Evolutionary conservation across 2,329 filamentous ascomycete species (phyloP).

Genomic region (Kalmusia sp.): DNA sequence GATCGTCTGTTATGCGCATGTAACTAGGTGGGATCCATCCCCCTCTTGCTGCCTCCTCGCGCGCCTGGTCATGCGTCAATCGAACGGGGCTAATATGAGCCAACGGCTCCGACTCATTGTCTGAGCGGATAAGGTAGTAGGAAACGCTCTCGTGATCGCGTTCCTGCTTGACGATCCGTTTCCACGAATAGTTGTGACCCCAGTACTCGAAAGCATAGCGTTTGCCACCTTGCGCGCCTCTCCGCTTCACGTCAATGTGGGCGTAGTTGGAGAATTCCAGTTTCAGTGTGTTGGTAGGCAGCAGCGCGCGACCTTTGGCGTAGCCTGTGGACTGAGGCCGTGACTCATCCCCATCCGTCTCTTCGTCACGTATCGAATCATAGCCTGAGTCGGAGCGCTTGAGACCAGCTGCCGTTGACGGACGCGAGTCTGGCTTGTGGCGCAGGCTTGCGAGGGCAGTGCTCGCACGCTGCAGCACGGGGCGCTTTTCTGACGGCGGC

Average conservation of each 20-base stretch:
- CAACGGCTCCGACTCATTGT: conserved; percentile 65
- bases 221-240: conserved; percentile 71
- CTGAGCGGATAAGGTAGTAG: conserved; percentile 79
- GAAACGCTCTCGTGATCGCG: conserved; percentile 69
- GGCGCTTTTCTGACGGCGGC: conserved; percentile 57
- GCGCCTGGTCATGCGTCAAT: conserved; percentile 72
- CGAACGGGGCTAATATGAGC: conserved; percentile 87
- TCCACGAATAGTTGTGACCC: conserved; percentile 87
- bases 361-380: conserved; percentile 51
- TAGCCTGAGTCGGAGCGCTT: conserved; percentile 67
- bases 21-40: conserved; percentile 91
- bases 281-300: conserved; percentile 79
- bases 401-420: conserved; percentile 50
- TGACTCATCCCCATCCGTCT: conserved; percentile 32
- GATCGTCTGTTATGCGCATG: conserved; percentile 84
- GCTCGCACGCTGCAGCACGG: conserved; percentile 64
- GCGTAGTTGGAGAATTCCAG: conserved; percentile 98
- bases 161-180: conserved; percentile 73
- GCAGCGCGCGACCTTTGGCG: conserved; percentile 48
- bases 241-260: conserved; percentile 80
- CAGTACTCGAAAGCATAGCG: conserved; percentile 94
- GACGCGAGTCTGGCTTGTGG: conserved; percentile 61
- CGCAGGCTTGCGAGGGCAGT: conserved; percentile 64
- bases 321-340: conserved; percentile 44
- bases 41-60: conserved; percentile 76